Evolutionary conservation across 306 rosid species (phyloP).

Genomic region (Pyrus betulifolia): DNA sequence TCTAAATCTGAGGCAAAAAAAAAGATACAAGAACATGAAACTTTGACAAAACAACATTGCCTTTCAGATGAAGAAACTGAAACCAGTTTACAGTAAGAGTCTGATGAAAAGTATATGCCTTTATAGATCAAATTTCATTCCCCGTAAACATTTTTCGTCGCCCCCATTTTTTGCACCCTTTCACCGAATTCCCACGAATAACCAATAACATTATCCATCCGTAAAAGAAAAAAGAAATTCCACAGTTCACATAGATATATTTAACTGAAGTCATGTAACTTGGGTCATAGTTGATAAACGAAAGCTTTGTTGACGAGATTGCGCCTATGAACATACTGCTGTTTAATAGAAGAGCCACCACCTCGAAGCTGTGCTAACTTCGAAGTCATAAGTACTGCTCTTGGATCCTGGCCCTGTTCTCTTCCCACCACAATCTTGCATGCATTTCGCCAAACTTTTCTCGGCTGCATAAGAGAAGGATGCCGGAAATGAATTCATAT

Average conservation of each 20-base stretch:
- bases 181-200: slow-evolving; percentile 17
- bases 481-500: neutral
- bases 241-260: slow-evolving; percentile 30
- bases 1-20: too few relatives aligned
- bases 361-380: slow-evolving; percentile 1
- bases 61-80: neutral
- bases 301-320: slow-evolving; percentile 25
- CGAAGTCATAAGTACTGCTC: slow-evolving; percentile 63
- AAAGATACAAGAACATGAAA: neutral
- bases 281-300: slow-evolving; percentile 10
- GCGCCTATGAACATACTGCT: neutral
- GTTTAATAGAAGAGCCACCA: neutral
- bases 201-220: slow-evolving; percentile 24
- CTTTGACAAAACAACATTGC: neutral
- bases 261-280: slow-evolving; percentile 7
- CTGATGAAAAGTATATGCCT: slow-evolving; percentile 12
- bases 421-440: slow-evolving; percentile 95
- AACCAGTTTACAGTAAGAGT: neutral
- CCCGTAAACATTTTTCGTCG: slow-evolving; percentile 24
- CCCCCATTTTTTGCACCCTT: slow-evolving; percentile 24
- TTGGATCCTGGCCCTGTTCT: slow-evolving; percentile 83
- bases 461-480: slow-evolving; percentile 49
- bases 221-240: slow-evolving; percentile 4
- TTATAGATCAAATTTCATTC: slow-evolving; percentile 26
- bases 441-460: slow-evolving; percentile 81